These are phyloP conservation scores for Prunus padus DNA, from an alignment of 306 rosid species.

Conservation along the genomic window DNA sequence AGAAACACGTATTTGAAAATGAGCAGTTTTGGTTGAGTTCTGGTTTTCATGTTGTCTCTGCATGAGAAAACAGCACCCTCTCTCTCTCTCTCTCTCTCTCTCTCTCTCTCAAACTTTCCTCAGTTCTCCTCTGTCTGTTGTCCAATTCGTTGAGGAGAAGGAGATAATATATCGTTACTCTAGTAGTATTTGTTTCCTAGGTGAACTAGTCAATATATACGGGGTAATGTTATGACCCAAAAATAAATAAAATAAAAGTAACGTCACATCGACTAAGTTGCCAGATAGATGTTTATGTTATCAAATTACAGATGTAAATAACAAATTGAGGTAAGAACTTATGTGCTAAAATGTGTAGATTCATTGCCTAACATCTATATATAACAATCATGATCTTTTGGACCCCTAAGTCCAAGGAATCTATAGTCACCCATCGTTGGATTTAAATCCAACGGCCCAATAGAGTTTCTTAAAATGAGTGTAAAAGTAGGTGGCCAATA, in stretches of 20 bases:
- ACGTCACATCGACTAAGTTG: background rate
- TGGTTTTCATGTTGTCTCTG: conserved; percentile 47
- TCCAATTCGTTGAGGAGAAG: background rate
- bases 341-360: no score
- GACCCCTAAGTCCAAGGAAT: no score
- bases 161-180: background rate
- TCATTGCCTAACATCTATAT: no score
- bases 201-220: background rate
- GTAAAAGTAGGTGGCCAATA: no score
- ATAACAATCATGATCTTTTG: no score
- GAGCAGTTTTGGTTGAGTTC: conserved; percentile 30
- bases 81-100: conserved; percentile 18
- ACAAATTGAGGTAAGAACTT: no score
- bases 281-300: background rate
- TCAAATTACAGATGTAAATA: no score
- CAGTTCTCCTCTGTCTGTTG: background rate
- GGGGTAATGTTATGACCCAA: background rate
- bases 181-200: background rate
- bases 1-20: conserved; percentile 47
- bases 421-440: no score
- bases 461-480: no score
- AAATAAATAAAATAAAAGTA: background rate
- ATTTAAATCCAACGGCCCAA: no score
- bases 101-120: no score
- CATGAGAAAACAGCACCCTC: conserved; percentile 4